Conservation (phyloP, 1,284 basidiomycete genomes). For the Singerocomus inundabilis region DNA sequence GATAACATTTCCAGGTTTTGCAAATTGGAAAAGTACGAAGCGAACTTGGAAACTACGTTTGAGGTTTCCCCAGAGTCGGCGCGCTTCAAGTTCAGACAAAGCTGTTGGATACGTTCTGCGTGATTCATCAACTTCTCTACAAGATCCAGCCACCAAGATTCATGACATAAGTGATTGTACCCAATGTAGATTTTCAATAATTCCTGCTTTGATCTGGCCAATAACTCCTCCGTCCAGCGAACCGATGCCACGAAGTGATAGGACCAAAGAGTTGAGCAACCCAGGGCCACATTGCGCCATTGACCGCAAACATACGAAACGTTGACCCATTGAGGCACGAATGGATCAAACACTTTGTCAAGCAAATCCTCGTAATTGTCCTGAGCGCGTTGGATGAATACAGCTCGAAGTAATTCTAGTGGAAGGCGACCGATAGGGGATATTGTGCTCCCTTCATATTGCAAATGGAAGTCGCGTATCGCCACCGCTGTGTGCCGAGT, state of each 20-base stretch:
- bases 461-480: conserved; percentile 12
- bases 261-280: conserved; percentile 33
- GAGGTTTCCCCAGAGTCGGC: too few relatives aligned
- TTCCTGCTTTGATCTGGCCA: conserved; percentile 33
- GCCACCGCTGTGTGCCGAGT: background rate
- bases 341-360: too few relatives aligned
- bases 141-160: too few relatives aligned
- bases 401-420: conserved; percentile 18
- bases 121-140: background rate
- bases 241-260: conserved; percentile 20
- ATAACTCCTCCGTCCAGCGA: conserved; percentile 32
- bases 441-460: conserved; percentile 28
- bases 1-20: too few relatives aligned
- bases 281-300: conserved; percentile 37
- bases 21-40: too few relatives aligned
- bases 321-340: conserved; percentile 7
- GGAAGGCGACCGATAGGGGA: conserved; percentile 29
- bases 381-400: conserved; percentile 18
- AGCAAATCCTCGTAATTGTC: background rate
- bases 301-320: conserved; percentile 34
- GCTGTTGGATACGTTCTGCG: conserved; percentile 4
- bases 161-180: background rate
- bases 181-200: conserved; percentile 25
- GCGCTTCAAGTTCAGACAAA: too few relatives aligned
- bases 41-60: too few relatives aligned